Evolutionary conservation across 176 grass and related monocot species (phyloP).

Genomic region (Musa itinerans): DNA sequence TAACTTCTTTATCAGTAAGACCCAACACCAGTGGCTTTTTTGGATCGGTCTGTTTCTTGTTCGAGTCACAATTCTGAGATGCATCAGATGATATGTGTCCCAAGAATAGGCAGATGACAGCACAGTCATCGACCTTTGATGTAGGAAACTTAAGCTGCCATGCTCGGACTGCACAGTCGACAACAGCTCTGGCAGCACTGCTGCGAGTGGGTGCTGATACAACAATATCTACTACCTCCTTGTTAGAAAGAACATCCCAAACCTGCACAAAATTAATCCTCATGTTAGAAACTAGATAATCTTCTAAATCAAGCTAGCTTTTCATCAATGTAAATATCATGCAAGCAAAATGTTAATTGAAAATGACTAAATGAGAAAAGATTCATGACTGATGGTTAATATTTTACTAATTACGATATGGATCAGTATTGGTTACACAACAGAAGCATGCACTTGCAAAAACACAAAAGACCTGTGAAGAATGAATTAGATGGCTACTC

Average conservation of each 20-base stretch:
- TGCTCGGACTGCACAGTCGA: slow-evolving; percentile 76
- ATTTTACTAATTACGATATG: too few relatives aligned
- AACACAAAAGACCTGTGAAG: too few relatives aligned
- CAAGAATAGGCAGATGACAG: slow-evolving; percentile 83
- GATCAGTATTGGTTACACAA: too few relatives aligned
- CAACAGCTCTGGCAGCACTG: slow-evolving; percentile 66
- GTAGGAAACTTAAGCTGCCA: slow-evolving; percentile 96
- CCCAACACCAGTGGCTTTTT: slow-evolving; percentile 15
- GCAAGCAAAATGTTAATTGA: too few relatives aligned
- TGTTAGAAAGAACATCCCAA: slow-evolving; percentile 95
- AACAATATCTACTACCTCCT: slow-evolving; percentile 81
- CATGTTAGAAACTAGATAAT: neutral
- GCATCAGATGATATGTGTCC: slow-evolving; percentile 32
- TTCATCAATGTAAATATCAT: too few relatives aligned
- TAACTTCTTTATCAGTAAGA: slow-evolving; percentile 14
- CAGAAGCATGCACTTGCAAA: too few relatives aligned
- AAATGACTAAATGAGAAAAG: too few relatives aligned
- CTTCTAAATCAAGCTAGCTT: neutral
- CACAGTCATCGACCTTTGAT: slow-evolving; percentile 89
- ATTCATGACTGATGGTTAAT: too few relatives aligned
- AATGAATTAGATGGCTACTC: too few relatives aligned
- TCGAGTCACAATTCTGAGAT: slow-evolving; percentile 22
- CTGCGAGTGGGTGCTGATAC: slow-evolving; percentile 59
- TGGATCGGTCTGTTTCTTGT: slow-evolving; percentile 25
- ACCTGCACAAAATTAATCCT: slow-evolving; percentile 33